Evolutionary conservation across 768 basidiomycete species (phyloP), one percentile per base, ranked within the genome.

Genomic region (Filobasidium wieringae): DNA sequence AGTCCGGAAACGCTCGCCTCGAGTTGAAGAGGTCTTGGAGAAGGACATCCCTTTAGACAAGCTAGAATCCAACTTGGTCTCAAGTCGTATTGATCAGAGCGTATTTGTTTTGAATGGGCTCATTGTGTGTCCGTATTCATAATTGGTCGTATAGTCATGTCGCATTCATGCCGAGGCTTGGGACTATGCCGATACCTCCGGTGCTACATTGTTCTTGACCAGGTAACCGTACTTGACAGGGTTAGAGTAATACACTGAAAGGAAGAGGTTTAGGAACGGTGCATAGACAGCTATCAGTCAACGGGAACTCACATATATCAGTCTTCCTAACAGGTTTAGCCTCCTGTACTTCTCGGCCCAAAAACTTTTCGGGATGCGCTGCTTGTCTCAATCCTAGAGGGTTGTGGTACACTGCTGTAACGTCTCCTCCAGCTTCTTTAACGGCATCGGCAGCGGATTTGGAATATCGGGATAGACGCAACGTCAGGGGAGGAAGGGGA

Each of bases 341-440:
- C 53, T 80, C 77, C 56, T 79, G 75, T 54, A 84, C 80, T 68
- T 90, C 86, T 19, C 79, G 81, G 30, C 82, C 79, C 4, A 83
- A 83, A 63, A 69, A 77, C 56, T 68, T 67, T 17, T 75, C 66
- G 4, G 76, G 76, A 43, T 64, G 66, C 14, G 71, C 55, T 36
- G 74, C 71, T 40, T 69, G 87, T 34, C 83, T 81, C 49, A 97
- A 80, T 0, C 87, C 84, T 32, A 95, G 79, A 19, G 80, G 74
- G 74, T 97, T 97, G 76, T 93, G 90, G 72, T 87, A 93, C 68
- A 88, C 85, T 76, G 90, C 91, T 45, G 85, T 82, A 33, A 96
- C 82, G 49, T 81, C 81, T 26, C 93, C 93, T 24, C 91, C 89
- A 9, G 77, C 79, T 17, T 77, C 77, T 71, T 96, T 88, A 55